Evolutionary conservation across 129 eudicot genomes (phyloP), one percentile per base, ranked within the genome.

Genomic region (Tanacetum coccineum): DNA sequence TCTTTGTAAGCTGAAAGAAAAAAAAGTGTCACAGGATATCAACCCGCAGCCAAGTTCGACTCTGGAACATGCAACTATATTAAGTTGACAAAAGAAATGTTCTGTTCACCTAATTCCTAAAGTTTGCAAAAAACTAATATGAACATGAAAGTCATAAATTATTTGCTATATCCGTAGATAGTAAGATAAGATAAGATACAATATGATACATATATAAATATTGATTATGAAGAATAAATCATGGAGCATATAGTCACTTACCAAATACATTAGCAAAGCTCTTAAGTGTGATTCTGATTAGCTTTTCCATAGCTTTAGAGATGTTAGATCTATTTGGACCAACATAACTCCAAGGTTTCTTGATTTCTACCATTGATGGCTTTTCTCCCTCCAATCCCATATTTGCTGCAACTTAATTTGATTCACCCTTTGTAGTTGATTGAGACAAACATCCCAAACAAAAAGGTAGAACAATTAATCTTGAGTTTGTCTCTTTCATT

Each of bases 211-310:
- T n/a, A n/a, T n/a, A n/a, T n/a, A n/a, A n/a, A n/a, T n/a, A n/a
- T n/a, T n/a, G n/a, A n/a, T n/a, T n/a, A n/a, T 22, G 25, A 22
- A 22, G 1, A 22, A 2, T 22, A 22, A 22, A 22, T 22, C 25
- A 0, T 22, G 25, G 25, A 22, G 25, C 25, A 22, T 22, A 22
- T 22, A 22, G 2, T 19, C 13, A 80, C 94, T 73, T 71, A 90
- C 97, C 87, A 72, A 90, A 84, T 13, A 90, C 44, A 10, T 74
- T 80, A 21, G 87, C 72, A 49, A 86, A 79, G 45, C 81, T 52
- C 74, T 73, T 86, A 40, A 82, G 62, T 19, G 81, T 76, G 19
- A 40, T 62, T 39, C 67, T 80, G 40, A 87, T 76, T 45, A 90
- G 12, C 79, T 58, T 90, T 6, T 79, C 77, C 47, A 90, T 62